phyloP scores from a whole-genome alignment of 2,329 filamentous ascomycete species.

The Botrytis cinerea region DNA sequence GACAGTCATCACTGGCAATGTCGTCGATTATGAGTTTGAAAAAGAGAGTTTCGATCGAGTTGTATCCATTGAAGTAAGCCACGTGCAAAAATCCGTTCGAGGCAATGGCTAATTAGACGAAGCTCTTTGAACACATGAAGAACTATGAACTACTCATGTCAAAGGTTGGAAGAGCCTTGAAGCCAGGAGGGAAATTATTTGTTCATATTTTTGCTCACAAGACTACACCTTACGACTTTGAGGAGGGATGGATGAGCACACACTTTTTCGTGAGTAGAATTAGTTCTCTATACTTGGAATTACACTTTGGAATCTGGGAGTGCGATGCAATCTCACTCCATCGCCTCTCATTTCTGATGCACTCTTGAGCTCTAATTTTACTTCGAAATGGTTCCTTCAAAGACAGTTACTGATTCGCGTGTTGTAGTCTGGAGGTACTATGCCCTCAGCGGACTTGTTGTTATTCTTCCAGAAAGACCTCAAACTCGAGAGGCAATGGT shows the following conservation, averaged over 20 bases:
- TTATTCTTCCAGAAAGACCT: constrained; percentile 67
- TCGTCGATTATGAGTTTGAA: constrained; percentile 66
- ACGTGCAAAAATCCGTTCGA: constrained; percentile 13
- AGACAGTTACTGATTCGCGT: background rate
- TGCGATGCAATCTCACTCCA: background rate
- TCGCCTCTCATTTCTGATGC: background rate
- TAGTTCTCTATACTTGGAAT: background rate
- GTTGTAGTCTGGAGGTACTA: constrained; percentile 62
- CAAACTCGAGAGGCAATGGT: constrained; percentile 64
- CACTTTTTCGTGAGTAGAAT: constrained; percentile 58
- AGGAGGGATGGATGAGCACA: constrained; percentile 72
- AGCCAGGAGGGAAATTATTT: constrained; percentile 65
- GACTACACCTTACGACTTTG: constrained; percentile 68
- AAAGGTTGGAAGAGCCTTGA: constrained; percentile 61
- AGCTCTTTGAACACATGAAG: constrained; percentile 77
- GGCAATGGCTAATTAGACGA: constrained; percentile 21
- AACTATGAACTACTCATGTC: constrained; percentile 69
- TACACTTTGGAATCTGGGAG: background rate
- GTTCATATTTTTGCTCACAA: constrained; percentile 69
- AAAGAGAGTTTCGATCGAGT: constrained; percentile 61
- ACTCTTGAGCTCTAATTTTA: background rate
- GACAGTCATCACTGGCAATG: constrained; percentile 65
- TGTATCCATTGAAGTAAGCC: constrained; percentile 59
- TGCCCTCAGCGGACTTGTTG: constrained; percentile 67
- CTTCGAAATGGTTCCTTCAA: background rate